Conservation (phyloP, 805 yeast species). For the Nakazawaea populi region DNA sequence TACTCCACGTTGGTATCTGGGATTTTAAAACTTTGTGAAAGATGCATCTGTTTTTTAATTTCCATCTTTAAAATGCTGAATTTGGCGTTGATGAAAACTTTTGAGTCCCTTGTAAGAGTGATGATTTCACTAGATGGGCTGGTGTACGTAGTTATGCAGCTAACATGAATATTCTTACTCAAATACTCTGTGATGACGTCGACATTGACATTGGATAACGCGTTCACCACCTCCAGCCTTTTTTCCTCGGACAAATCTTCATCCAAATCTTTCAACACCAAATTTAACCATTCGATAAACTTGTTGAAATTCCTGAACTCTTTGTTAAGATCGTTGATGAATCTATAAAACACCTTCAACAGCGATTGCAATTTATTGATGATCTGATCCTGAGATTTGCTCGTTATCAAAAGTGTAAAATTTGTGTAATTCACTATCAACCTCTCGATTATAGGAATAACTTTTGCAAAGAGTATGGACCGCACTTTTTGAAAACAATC, state of each 20-base stretch:
- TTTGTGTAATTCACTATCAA: conserved; percentile 39
- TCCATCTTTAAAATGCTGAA: conserved; percentile 10
- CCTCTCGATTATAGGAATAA: conserved; percentile 54
- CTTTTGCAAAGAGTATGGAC: conserved; percentile 38
- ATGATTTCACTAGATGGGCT: not conserved
- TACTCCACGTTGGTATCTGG: not conserved
- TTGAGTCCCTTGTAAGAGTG: conserved; percentile 12
- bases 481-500: conserved; percentile 44
- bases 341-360: conserved; percentile 28
- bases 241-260: conserved; percentile 28
- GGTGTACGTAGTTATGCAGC: not conserved
- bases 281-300: conserved; percentile 38
- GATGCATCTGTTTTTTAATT: conserved; percentile 2
- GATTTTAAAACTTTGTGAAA: not conserved
- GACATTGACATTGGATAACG: conserved; percentile 14
- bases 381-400: conserved; percentile 14
- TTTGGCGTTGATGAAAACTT: conserved; percentile 10
- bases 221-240: not conserved
- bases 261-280: conserved; percentile 29
- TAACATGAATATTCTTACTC: conserved; percentile 11
- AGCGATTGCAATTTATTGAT: conserved; percentile 17
- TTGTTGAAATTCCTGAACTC: conserved; percentile 41
- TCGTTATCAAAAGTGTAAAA: conserved; percentile 15
- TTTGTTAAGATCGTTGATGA: conserved; percentile 37
- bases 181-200: conserved; percentile 27